These are phyloP conservation scores for Claviceps africana DNA, from an alignment of 2,329 filamentous ascomycete genomes.

Conservation along the genomic window DNA sequence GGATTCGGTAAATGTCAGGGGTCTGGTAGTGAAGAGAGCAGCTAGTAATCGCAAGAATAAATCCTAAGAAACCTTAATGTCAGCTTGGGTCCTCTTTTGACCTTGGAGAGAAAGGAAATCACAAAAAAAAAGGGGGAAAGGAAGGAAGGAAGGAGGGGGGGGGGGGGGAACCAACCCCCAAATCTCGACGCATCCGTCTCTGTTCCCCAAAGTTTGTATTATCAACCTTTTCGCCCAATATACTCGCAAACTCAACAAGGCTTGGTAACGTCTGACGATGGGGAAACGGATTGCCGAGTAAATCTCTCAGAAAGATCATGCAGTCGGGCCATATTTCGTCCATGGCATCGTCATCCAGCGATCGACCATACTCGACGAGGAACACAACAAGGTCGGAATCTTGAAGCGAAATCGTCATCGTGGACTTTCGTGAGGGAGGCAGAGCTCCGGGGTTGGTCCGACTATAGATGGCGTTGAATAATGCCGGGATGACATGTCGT, in stretches of 20 bases:
- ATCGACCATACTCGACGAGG: constrained; percentile 75
- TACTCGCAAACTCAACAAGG: constrained; percentile 75
- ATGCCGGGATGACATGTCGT: constrained; percentile 79
- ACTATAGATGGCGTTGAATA: constrained; percentile 94
- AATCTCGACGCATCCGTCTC: constrained; percentile 75
- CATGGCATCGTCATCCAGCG: constrained; percentile 90
- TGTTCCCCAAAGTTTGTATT: constrained; percentile 97
- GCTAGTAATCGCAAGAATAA: constrained; percentile 76
- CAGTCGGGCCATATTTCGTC: constrained; percentile 98
- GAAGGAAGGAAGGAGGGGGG: no score
- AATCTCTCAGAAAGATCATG: constrained; percentile 75
- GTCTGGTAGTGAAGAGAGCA: constrained; percentile 85
- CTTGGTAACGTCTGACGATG: constrained; percentile 81
- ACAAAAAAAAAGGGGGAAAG: neutral
- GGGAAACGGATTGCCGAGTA: constrained; percentile 85
- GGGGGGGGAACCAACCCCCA: constrained; percentile 68
- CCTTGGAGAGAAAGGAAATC: neutral
- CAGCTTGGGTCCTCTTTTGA: neutral
- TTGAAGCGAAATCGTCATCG: constrained; percentile 69
- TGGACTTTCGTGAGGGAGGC: constrained; percentile 70
- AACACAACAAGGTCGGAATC: constrained; percentile 80
- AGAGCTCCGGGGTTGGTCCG: constrained; percentile 74
- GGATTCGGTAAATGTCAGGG: constrained; percentile 54
- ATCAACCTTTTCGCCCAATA: constrained; percentile 87
- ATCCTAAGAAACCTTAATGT: constrained; percentile 43